phyloP scores from a whole-genome alignment of 1,139 yeast species.

The Nakaseomyces nivariensis region DNA sequence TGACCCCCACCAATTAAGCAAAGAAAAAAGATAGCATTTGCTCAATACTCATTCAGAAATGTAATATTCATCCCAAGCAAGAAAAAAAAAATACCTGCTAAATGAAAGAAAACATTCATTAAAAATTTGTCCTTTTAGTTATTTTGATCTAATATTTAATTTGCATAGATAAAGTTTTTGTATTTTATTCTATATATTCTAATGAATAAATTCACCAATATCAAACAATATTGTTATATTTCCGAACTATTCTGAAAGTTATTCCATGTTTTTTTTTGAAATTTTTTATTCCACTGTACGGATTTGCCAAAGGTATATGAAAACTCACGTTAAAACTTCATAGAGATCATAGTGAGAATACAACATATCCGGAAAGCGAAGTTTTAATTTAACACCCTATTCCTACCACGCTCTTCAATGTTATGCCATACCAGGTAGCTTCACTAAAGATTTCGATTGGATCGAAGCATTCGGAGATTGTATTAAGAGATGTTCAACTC shows the following conservation, averaged over 20 bases:
- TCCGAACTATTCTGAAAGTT: no score
- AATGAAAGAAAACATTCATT: no score
- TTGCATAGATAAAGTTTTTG: neutral
- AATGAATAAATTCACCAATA: neutral
- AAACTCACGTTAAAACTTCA: no score
- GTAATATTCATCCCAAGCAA: neutral
- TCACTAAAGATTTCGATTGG: neutral
- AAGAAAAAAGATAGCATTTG: neutral
- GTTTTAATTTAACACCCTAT: no score
- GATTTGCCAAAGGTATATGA: no score
- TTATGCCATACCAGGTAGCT: neutral
- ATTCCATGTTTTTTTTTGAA: no score
- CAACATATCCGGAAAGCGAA: no score
- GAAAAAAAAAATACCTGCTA: no score
- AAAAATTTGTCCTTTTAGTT: no score
- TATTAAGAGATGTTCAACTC: constrained; percentile 22
- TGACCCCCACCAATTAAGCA: neutral
- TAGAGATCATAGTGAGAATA: no score
- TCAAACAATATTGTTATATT: no score
- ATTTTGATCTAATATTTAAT: neutral
- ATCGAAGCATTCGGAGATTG: constrained; percentile 11
- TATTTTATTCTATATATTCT: neutral
- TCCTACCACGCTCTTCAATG: neutral
- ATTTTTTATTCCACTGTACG: no score
- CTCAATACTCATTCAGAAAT: neutral